Base-by-base conservation (phyloP, 768 basidiomycete genomes). In the Xerocomus brunneocitrinus region DNA sequence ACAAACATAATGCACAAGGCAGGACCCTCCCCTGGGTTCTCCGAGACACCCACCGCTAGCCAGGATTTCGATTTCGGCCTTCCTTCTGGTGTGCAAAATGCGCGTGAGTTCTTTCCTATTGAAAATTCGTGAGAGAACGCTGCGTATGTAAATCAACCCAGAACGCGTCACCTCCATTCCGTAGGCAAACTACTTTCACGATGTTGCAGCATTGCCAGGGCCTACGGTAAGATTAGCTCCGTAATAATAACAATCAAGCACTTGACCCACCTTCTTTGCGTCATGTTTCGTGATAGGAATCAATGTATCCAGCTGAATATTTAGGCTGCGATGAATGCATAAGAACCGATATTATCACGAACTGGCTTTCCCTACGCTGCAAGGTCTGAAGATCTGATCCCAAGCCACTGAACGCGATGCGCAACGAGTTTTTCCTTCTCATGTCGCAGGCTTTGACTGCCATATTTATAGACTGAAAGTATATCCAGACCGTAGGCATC, bases 401-500 rank as follows among this genome's bases (percentile, higher is more conserved):
- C 95, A 3, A 94, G 67, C 89, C 94, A 98, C 58, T 80, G 71
- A 27, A 95, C 67, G 13, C 91, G 79, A 31, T 74, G 68, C 1
- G 91, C 83, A 0, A 83, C 84, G 34, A 97, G 74, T 40, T 76
- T 84, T 14, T 70, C 74, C 28, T 79, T 79, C 67, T 98, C 91
- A 64, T 90, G 89, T 40, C 75, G 76, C 70, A 93, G 76, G 35
- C 72, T 73, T 47, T 67, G 70, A 53, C 92, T 94, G 9, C 97
- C 97, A 61, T 79, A 82, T 55, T 81, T 88, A 72, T 92, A 98
- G 8, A 90, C 87, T 0, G 89, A 87, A 12, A 94, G 79, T 56
- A 99, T 98, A 56, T 95, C 92, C 40, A 98, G 67, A 2, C 97
- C 97, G 66, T 90, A 90, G 0, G 95, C 86, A 67, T 99, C 97